Percentiles rank a stretch among this genome's conserved stretches.
These are phyloP conservation scores for Hypoxylon subgilvum DNA, from an alignment of 495 filamentous ascomycete genomes.

Conservation along the genomic window DNA sequence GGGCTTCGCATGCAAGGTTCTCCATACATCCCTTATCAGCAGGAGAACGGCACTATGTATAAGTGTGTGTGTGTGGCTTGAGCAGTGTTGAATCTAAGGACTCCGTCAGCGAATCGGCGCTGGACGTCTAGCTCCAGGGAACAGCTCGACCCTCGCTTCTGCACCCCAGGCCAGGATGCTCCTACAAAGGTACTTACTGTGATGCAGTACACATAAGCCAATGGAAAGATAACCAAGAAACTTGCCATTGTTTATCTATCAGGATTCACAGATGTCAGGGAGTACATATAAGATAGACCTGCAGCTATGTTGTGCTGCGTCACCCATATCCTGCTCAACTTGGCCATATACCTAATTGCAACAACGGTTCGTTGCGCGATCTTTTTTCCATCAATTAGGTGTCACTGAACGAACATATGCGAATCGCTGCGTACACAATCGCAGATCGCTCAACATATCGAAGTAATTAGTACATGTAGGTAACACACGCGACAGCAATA, in stretches of 20 bases:
- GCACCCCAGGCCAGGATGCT: no score
- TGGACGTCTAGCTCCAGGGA: conserved; percentile 1
- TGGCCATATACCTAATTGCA: neutral
- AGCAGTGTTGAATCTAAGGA: neutral
- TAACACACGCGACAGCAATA: neutral
- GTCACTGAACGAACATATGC: conserved; percentile 4
- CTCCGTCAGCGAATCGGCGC: conserved; percentile 11
- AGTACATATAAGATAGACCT: conserved; percentile 25
- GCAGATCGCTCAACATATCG: neutral
- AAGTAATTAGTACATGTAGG: conserved; percentile 1
- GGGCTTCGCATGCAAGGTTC: no score
- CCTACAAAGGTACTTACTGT: no score
- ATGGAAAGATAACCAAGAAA: conserved; percentile 4
- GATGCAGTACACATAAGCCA: no score
- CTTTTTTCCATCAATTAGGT: conserved; percentile 1
- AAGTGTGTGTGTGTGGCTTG: neutral
- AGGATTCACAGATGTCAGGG: conserved; percentile 1
- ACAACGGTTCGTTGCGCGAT: neutral
- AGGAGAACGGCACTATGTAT: neutral
- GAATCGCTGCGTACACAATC: neutral
- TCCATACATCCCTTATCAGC: conserved; percentile 9
- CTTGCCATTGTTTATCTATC: conserved; percentile 11
- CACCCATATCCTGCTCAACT: conserved; percentile 5
- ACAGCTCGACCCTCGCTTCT: conserved; percentile 9
- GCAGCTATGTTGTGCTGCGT: conserved; percentile 12